Base-by-base conservation (phyloP, 768 basidiomycete species). In the Kwoniella bestiolae region DNA sequence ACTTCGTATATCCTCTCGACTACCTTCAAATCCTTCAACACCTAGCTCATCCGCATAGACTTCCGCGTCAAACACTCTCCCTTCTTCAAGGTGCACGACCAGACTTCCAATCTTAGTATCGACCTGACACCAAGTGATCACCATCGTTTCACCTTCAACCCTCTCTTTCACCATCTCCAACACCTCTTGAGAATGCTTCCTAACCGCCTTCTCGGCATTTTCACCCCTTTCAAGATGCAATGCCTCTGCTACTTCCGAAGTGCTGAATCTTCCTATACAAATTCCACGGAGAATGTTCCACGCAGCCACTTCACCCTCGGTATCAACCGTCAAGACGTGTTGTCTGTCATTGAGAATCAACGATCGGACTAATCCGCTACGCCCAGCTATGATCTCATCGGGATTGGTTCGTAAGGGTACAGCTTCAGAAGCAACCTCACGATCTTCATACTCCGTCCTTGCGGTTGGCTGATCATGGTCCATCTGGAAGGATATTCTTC, bases 111-210 rank as follows among this genome's bases (percentile, higher is more conserved):
- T 88, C 80, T 91, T 90, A 4, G 94, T 95, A 80, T 97, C 95
- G 28, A 91, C 89, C 16, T 85, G 86, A 41, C 91, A 90, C 95
- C 95, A 99, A 12, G 88, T 83, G 26, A 87, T 83, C 8, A 91
- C 87, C 29, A 91, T 89, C 0, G 91, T 92, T 78, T 98, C 93
- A 29, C 95, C 94, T 75, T 99, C 96, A n/a, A 98, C 91, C 41
- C 91, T 84, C 75, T 92, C 92, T 63, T 89, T 85, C 21, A 97
- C 92, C 45, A 87, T 85, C 80, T 97, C 95, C 56, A 99, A 82
- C 4, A 90, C 88, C 74, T 95, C 94, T 28, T 72, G 69, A 2
- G 67, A 73, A 59, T 79, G 77, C 32, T 71, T 73, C 9, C 76
- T 28, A 6, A 73, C 68, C 11, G 63, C 68, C 23, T 60, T 35